These are phyloP conservation scores for Alliaria petiolata DNA, from an alignment of 345 rosid genomes.

Conservation along the genomic window DNA sequence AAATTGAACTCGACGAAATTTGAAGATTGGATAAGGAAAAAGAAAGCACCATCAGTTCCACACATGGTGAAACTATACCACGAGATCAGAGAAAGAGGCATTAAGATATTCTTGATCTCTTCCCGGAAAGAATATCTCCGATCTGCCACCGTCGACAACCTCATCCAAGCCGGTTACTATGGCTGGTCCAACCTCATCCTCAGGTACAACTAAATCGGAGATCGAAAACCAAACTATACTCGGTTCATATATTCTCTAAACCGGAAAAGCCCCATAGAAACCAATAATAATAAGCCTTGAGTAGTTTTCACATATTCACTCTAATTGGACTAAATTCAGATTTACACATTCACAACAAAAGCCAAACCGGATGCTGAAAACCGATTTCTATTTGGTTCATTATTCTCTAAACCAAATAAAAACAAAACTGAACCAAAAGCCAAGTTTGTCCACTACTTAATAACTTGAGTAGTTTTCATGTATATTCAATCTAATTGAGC, in stretches of 20 bases:
- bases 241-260: background rate
- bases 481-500: background rate
- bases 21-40: conserved; percentile 60
- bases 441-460: background rate
- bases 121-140: conserved; percentile 67
- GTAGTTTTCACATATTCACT: background rate
- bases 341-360: background rate
- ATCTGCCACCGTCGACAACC: conserved; percentile 77
- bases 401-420: background rate
- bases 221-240: background rate
- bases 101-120: conserved; percentile 74
- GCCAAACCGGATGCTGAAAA: background rate
- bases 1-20: conserved; percentile 46
- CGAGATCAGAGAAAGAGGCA: conserved; percentile 56
- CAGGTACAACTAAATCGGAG: conserved; percentile 41
- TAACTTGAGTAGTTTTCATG: background rate
- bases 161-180: conserved; percentile 72
- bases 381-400: background rate
- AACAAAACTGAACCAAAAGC: background rate
- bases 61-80: conserved; percentile 54
- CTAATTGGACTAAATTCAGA: background rate
- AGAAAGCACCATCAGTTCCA: conserved; percentile 62
- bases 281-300: background rate
- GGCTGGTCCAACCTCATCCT: conserved; percentile 71
- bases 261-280: background rate